A percentile compares a stretch with the other conserved stretches of the same genome.
These are phyloP conservation scores for Gloeophyllum trabeum DNA, from an alignment of 768 basidiomycete genomes.

Conservation along the genomic window DNA sequence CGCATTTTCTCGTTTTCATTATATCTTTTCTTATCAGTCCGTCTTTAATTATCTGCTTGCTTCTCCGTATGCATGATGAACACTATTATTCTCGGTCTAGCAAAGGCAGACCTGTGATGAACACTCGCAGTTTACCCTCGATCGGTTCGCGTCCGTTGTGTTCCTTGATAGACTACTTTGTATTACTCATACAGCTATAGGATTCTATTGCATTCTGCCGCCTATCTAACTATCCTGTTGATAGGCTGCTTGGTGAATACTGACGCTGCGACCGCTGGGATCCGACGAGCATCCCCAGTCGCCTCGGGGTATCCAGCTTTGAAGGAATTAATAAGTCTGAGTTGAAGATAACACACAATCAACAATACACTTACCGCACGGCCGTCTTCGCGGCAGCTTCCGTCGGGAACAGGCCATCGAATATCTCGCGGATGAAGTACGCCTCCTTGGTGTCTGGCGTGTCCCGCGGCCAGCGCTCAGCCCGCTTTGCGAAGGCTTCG, in stretches of 20 bases:
- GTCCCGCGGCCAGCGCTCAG: slow-evolving; percentile 65
- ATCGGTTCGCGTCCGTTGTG: too few relatives aligned
- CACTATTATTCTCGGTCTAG: background rate
- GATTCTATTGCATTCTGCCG: slow-evolving; percentile 7
- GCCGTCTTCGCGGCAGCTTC: slow-evolving; percentile 84
- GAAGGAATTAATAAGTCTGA: slow-evolving; percentile 6
- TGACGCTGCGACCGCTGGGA: slow-evolving; percentile 91
- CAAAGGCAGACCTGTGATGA: too few relatives aligned
- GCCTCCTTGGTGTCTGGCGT: slow-evolving; percentile 96
- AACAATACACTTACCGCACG: slow-evolving; percentile 77
- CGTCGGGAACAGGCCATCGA: slow-evolving; percentile 84
- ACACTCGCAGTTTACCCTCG: too few relatives aligned
- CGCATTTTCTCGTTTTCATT: too few relatives aligned
- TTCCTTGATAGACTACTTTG: slow-evolving; percentile 1
- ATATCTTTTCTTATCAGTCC: background rate
- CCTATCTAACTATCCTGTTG: slow-evolving; percentile 7
- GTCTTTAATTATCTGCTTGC: background rate
- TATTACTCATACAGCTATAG: slow-evolving; percentile 4
- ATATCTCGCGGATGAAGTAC: slow-evolving; percentile 85
- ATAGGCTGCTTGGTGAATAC: slow-evolving; percentile 93
- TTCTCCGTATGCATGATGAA: background rate
- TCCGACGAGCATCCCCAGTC: slow-evolving; percentile 97
- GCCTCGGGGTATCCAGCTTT: slow-evolving; percentile 87
- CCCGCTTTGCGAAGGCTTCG: slow-evolving; percentile 62
- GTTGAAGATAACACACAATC: slow-evolving; percentile 4